A percentile compares a stretch with the other conserved stretches of the same genome.
phyloP scores from a whole-genome alignment of 371 early-diverging fungal species.

The Actinomortierella wolfii region DNA sequence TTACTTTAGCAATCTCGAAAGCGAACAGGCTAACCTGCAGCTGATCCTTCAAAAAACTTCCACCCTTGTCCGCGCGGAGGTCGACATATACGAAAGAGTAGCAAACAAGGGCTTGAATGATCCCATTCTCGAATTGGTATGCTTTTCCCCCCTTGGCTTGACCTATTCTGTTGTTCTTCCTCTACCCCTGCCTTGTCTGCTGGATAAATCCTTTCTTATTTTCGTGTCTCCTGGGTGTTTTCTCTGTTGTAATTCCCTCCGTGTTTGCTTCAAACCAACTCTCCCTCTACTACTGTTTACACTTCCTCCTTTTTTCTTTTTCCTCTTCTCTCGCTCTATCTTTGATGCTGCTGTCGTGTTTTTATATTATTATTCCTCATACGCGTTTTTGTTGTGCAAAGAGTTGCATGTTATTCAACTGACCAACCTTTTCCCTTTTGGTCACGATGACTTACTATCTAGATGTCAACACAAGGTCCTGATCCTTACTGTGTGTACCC shows the following conservation, averaged over 20 bases:
- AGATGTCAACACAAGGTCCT: constrained; percentile 57
- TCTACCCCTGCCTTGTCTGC: not conserved
- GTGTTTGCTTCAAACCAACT: no score
- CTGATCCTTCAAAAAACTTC: constrained; percentile 52
- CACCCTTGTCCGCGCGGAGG: constrained; percentile 55
- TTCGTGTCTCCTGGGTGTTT: not conserved
- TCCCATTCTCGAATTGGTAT: constrained; percentile 53
- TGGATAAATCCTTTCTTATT: not conserved
- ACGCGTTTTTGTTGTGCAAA: no score
- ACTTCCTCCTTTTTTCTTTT: no score
- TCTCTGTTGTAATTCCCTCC: no score
- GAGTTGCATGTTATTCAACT: not conserved
- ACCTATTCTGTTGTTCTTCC: not conserved
- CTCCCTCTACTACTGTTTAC: no score
- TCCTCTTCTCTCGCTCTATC: no score
- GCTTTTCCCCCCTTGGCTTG: not conserved
- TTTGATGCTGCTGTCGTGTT: no score
- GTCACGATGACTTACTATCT: not conserved
- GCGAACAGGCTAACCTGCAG: constrained; percentile 53
- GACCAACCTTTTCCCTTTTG: no score
- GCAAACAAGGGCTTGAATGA: constrained; percentile 57
- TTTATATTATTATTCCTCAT: no score
- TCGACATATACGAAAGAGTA: constrained; percentile 57
- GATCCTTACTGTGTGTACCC: constrained; percentile 58
- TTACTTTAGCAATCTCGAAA: constrained; percentile 51